Base-by-base conservation (phyloP, 805 yeast genomes). In the Kluyveromyces lactis region DNA sequence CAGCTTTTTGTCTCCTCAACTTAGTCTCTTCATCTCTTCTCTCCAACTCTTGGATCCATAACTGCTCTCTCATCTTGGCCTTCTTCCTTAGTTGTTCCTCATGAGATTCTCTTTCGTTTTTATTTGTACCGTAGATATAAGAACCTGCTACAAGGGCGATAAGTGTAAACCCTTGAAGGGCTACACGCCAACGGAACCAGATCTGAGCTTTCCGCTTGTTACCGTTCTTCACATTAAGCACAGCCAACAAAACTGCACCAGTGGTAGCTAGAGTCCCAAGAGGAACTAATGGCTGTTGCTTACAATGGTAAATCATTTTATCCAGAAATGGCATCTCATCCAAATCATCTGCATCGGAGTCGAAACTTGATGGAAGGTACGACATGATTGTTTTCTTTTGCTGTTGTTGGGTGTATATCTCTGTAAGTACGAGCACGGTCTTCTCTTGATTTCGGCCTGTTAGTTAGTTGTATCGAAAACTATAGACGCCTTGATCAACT, bases 21-120 rank as follows among this genome's bases (percentile, higher is more conserved):
- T 81, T 78, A 42, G 79, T 76, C 42, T 78, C 82, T 11, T 62
- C 72, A 58, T 87, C 96, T 60, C 95, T 75, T 65, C 95, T 75
- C 57, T 87, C 97, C 53, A 87, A 70, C 54, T 83, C 94, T 55
- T 83, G 86, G 45, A 87, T 81, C 97, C 97, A 89, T 48, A 89
- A 57, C 52, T 66, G 69, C 57, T 89, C 95, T 68, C 97, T 79
- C 56, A 76, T 64, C 60, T 81, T 81, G 31, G 97, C 95, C 73
- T 85, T 83, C 51, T 79, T 83, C 39, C 76, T 66, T 49, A 84
- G 67, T 46, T 68, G 56, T 24, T 83, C 90, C 49, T 85, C 90
- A 39, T 73, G 72, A 5, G 77, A 56, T 45, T 69, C 66, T 48
- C 66, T 68, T 38, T 70, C 68, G 28, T 59, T 67, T 18, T 67